phyloP scores from a whole-genome alignment of 2,329 filamentous ascomycete genomes.

The Magnaporthales sp. region DNA sequence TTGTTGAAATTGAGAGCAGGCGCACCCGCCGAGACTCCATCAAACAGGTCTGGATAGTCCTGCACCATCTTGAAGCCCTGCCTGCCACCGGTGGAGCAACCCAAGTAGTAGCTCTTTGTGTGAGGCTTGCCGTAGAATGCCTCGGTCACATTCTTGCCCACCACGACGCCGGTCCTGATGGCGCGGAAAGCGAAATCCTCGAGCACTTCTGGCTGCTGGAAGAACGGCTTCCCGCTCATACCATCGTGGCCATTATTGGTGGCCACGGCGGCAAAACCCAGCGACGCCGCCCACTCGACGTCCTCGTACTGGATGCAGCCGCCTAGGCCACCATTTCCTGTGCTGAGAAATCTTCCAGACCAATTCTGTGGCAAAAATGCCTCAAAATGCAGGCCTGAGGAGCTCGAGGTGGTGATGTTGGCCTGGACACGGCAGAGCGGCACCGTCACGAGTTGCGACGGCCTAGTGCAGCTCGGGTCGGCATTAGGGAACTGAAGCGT shows the following conservation, averaged over 20 bases:
- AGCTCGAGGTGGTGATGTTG: constrained; percentile 20
- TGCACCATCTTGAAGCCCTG: constrained; percentile 48
- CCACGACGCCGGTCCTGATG: constrained; percentile 36
- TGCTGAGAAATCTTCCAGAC: constrained; percentile 34
- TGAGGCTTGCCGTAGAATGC: constrained; percentile 33
- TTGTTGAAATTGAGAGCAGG: constrained; percentile 29
- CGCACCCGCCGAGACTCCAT: constrained; percentile 44
- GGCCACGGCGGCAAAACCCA: constrained; percentile 37
- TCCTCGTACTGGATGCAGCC: constrained; percentile 40
- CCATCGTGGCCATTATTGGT: constrained; percentile 44
- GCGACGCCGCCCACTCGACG: constrained; percentile 31
- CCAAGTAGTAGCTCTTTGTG: constrained; percentile 42
- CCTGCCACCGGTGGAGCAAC: constrained; percentile 51
- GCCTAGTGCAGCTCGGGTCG: constrained; percentile 7
- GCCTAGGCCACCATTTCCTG: constrained; percentile 38
- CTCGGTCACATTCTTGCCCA: constrained; percentile 37
- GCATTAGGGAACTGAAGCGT: constrained; percentile 7
- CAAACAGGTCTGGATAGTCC: constrained; percentile 45
- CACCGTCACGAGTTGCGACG: constrained; percentile 4
- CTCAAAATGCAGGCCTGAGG: constrained; percentile 35
- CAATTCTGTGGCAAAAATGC: constrained; percentile 38
- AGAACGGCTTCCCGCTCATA: constrained; percentile 20
- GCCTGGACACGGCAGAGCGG: constrained; percentile 19
- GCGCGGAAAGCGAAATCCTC: constrained; percentile 21
- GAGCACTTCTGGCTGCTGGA: constrained; percentile 25